Conservation (phyloP, 2,329 filamentous ascomycete genomes). For the Penicillium crustosum region DNA sequence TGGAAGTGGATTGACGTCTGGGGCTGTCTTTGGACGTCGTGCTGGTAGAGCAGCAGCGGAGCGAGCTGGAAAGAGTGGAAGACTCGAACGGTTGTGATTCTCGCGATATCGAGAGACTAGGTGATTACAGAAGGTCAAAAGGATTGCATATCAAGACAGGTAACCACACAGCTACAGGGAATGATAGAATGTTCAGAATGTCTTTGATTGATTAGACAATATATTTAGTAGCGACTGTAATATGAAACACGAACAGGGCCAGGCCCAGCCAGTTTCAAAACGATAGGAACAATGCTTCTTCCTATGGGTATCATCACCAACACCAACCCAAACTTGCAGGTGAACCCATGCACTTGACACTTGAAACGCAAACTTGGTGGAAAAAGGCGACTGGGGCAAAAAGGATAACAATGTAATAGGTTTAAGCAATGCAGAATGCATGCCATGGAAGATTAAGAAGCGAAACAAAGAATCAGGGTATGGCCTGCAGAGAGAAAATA, state of each 20-base stretch:
- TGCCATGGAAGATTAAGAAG: slow-evolving; percentile 16
- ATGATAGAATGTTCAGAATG: slow-evolving; percentile 6
- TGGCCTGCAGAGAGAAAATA: slow-evolving; percentile 8
- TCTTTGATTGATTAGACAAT: slow-evolving; percentile 24
- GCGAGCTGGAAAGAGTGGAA: background rate
- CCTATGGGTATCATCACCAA: slow-evolving; percentile 27
- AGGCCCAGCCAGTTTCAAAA: slow-evolving; percentile 7
- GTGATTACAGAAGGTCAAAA: background rate
- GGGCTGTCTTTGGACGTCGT: slow-evolving; percentile 56
- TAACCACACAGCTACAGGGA: background rate
- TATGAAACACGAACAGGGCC: slow-evolving; percentile 5
- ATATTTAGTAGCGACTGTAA: slow-evolving; percentile 25
- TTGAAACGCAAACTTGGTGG: slow-evolving; percentile 19
- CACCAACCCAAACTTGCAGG: slow-evolving; percentile 16
- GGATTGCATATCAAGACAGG: background rate
- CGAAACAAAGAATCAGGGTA: slow-evolving; percentile 3
- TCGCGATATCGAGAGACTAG: background rate
- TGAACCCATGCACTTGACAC: slow-evolving; percentile 16
- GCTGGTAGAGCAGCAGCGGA: slow-evolving; percentile 27
- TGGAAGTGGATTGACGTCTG: slow-evolving; percentile 61
- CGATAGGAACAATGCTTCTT: slow-evolving; percentile 11
- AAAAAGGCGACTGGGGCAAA: slow-evolving; percentile 5
- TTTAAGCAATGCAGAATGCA: slow-evolving; percentile 19
- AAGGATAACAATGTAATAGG: background rate
- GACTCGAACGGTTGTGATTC: background rate